Conservation (phyloP, 176 grass and related monocot genomes). For the Triticum monococcum region DNA sequence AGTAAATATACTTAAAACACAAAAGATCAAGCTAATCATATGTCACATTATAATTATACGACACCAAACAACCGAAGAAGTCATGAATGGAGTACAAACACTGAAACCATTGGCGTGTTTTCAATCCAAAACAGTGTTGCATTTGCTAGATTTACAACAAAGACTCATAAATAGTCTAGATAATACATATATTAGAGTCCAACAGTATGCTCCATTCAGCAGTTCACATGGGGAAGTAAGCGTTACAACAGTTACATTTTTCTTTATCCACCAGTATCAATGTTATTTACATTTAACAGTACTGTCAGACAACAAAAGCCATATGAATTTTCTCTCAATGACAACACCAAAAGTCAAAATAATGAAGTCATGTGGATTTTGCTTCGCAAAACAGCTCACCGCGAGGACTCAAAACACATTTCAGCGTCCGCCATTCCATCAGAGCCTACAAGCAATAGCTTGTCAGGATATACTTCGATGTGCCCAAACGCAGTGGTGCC, state of each 20-base stretch:
- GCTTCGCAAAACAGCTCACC: background rate
- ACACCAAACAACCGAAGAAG: background rate
- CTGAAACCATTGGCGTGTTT: background rate
- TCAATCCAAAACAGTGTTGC: background rate
- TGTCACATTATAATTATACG: background rate
- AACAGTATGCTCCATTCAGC: background rate
- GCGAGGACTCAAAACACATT: conserved; percentile 45
- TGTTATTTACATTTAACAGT: background rate
- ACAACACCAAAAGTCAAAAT: background rate
- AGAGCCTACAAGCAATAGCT: conserved; percentile 66
- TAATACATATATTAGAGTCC: background rate
- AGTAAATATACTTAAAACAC: too few species aligned
- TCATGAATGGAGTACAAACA: background rate
- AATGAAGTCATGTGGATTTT: background rate
- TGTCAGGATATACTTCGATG: conserved; percentile 72
- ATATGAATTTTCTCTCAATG: background rate
- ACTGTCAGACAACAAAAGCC: background rate
- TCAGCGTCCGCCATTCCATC: conserved; percentile 66
- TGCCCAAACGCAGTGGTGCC: conserved; percentile 63
- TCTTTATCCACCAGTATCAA: background rate
- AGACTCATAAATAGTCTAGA: background rate
- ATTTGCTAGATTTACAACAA: background rate
- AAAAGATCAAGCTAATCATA: too few species aligned
- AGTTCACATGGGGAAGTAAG: background rate
- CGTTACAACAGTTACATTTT: background rate